A percentile compares a stretch with the other conserved stretches of the same genome.
Evolutionary conservation across 805 yeast genomes (phyloP).

Genomic region (Cephaloascus fragrans): DNA sequence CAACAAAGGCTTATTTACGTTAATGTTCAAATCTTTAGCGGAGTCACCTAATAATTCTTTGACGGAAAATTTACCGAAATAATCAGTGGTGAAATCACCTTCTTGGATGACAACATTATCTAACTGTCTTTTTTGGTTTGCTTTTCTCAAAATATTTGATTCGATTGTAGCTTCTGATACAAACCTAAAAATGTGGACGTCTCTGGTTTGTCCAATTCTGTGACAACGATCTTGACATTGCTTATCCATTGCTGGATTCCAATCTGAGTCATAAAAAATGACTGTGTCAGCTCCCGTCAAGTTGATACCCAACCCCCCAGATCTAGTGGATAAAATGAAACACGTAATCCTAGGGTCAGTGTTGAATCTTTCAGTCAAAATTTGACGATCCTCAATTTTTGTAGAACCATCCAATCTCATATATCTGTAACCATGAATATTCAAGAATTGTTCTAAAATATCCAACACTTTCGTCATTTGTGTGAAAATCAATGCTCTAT

Average conservation of each 20-base stretch:
- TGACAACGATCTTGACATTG: constrained; percentile 99
- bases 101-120: constrained; percentile 95
- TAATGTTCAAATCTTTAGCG: constrained; percentile 21
- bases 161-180: constrained; percentile 96
- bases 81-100: constrained; percentile 97
- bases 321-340: constrained; percentile 87
- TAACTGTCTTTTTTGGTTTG: constrained; percentile 87
- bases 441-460: constrained; percentile 84
- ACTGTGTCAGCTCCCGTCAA: constrained; percentile 98
- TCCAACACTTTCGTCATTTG: constrained; percentile 98
- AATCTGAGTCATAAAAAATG: constrained; percentile 94
- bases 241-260: constrained; percentile 99
- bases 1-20: constrained; percentile 28
- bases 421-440: constrained; percentile 89
- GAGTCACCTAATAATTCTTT: constrained; percentile 72
- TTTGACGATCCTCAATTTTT: constrained; percentile 92
- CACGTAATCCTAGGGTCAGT: constrained; percentile 80
- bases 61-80: constrained; percentile 80
- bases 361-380: constrained; percentile 87
- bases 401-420: constrained; percentile 97
- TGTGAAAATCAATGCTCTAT: constrained; percentile 89
- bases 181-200: constrained; percentile 93
- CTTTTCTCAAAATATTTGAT: constrained; percentile 86
- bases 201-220: constrained; percentile 96
- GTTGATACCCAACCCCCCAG: constrained; percentile 97